These are phyloP conservation scores for Fusarium falciforme DNA, from an alignment of 2,329 filamentous ascomycete species.

Conservation along the genomic window DNA sequence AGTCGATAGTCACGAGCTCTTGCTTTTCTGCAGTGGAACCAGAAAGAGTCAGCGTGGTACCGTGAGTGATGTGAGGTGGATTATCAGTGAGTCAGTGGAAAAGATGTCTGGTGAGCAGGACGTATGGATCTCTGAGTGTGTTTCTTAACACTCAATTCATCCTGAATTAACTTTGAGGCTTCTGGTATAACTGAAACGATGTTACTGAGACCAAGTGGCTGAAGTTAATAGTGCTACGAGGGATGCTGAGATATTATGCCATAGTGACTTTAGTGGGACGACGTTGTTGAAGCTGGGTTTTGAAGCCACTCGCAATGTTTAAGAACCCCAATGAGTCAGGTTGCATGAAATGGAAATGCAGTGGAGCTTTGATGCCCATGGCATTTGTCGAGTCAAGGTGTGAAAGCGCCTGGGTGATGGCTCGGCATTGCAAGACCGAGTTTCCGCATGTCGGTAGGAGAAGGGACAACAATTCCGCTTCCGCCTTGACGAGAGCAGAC, in stretches of 20 bases:
- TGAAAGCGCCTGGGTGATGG: neutral
- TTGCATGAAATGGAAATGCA: neutral
- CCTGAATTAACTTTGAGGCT: neutral
- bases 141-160: neutral
- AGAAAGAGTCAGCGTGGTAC: neutral
- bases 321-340: neutral
- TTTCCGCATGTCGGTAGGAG: neutral
- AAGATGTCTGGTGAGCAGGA: neutral
- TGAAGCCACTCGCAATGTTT: neutral
- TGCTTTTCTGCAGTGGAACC: neutral
- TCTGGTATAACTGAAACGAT: neutral
- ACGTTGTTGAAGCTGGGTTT: neutral
- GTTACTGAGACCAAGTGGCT: neutral
- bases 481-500: neutral
- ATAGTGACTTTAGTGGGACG: neutral
- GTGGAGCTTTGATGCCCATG: neutral
- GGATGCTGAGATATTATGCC: neutral
- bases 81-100: neutral
- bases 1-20: neutral
- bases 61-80: neutral
- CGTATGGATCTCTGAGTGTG: neutral
- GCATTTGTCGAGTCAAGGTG: neutral
- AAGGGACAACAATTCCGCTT: neutral
- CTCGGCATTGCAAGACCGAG: neutral
- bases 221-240: neutral